phyloP scores from a whole-genome alignment of 192 early-diverging fungal species.

The Coemansia sp. region DNA sequence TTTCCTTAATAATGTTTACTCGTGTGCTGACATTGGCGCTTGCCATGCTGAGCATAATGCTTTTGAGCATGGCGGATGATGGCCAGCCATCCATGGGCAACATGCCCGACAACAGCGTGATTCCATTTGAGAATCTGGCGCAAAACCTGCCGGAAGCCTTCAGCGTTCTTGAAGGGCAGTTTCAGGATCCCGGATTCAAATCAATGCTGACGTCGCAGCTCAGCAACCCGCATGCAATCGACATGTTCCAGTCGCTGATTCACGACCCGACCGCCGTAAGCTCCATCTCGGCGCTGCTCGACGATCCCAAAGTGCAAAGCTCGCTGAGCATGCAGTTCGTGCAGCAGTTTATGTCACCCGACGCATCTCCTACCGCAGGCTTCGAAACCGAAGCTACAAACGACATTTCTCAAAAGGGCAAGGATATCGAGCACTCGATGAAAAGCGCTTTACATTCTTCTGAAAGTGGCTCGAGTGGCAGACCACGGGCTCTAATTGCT shows the following conservation, averaged over 20 bases:
- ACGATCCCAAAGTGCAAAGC: slow-evolving; percentile 46
- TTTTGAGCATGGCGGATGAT: slow-evolving; percentile 12
- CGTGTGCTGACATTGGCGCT: not conserved
- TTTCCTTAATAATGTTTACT: slow-evolving; percentile 2
- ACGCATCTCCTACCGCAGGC: not conserved
- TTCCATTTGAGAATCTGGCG: slow-evolving; percentile 48
- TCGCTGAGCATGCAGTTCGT: slow-evolving; percentile 48
- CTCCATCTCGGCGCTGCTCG: slow-evolving; percentile 43
- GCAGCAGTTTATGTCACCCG: slow-evolving; percentile 26
- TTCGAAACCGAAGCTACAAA: slow-evolving; percentile 12
- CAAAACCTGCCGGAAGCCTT: slow-evolving; percentile 50
- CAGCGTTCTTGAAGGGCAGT: slow-evolving; percentile 40
- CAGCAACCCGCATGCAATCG: slow-evolving; percentile 48
- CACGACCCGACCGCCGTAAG: slow-evolving; percentile 39
- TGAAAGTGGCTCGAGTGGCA: slow-evolving; percentile 9
- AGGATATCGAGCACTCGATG: slow-evolving; percentile 19
- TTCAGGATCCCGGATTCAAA: slow-evolving; percentile 34
- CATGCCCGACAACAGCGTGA: slow-evolving; percentile 9
- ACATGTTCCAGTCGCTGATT: slow-evolving; percentile 51
- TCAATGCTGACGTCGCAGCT: slow-evolving; percentile 47
- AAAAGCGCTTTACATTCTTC: slow-evolving; percentile 12
- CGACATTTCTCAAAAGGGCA: slow-evolving; percentile 18
- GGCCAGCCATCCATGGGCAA: not conserved
- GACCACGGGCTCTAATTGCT: slow-evolving; percentile 24
- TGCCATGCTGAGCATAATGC: not conserved